Evolutionary conservation across 306 rosid genomes (phyloP).

Genomic region (Fragaria ananassa): DNA sequence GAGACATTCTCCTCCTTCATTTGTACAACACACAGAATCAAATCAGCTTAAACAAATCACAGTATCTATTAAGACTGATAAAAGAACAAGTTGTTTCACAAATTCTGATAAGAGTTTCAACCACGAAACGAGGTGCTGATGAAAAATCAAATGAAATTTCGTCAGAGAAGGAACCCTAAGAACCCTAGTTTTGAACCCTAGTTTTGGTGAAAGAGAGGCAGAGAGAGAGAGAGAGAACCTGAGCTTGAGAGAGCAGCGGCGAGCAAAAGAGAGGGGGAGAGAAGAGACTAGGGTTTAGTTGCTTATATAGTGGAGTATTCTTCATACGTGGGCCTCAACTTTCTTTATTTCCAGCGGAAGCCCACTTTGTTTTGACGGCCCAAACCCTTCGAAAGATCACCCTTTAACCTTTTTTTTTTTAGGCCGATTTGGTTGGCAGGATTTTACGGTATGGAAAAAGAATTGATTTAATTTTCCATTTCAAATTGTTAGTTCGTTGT

Average conservation of each 20-base stretch:
- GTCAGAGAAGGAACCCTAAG: background rate
- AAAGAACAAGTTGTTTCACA: background rate
- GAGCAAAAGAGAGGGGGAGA: background rate
- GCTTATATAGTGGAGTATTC: background rate
- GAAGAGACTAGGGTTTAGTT: background rate
- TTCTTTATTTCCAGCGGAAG: too few species aligned
- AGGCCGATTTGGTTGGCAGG: too few species aligned
- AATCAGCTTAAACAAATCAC: background rate
- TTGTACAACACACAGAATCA: background rate
- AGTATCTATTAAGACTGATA: background rate
- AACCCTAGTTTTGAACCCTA: constrained; percentile 5
- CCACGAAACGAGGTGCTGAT: background rate
- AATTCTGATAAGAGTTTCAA: background rate
- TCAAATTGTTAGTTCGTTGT: too few species aligned
- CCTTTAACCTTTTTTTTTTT: too few species aligned
- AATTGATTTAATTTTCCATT: too few species aligned
- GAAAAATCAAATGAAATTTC: background rate
- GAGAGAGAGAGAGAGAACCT: background rate
- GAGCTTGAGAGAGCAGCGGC: background rate
- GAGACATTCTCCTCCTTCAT: constrained; percentile 61
- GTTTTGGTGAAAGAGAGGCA: background rate
- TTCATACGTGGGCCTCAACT: background rate
- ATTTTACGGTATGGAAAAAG: too few species aligned
- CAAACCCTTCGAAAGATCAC: too few species aligned
- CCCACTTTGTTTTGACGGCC: too few species aligned